Percentiles rank a stretch among this genome's conserved stretches.
These are phyloP conservation scores for Fusarium tjaetaba DNA, from an alignment of 2,329 filamentous ascomycete species.

Conservation along the genomic window DNA sequence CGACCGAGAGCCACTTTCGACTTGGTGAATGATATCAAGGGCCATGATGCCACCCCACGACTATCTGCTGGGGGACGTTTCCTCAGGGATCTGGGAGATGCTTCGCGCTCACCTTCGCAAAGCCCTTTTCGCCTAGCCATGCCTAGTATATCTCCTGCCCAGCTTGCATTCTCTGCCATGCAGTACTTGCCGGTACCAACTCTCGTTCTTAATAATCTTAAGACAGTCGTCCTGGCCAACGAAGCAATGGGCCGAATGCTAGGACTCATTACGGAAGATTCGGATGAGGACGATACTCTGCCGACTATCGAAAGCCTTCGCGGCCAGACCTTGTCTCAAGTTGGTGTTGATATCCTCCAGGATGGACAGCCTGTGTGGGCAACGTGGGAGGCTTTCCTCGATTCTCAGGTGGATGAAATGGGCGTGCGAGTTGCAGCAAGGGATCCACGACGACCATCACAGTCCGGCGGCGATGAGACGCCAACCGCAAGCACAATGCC, in stretches of 20 bases:
- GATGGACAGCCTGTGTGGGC: conserved; percentile 70
- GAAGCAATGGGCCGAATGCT: conserved; percentile 78
- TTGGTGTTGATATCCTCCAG: conserved; percentile 79
- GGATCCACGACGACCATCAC: conserved; percentile 33
- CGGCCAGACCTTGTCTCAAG: conserved; percentile 73
- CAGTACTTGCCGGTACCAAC: conserved; percentile 80
- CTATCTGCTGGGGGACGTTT: conserved; percentile 47
- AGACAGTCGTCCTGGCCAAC: conserved; percentile 78
- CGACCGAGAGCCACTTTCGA: conserved; percentile 34
- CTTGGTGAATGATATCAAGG: conserved; percentile 22
- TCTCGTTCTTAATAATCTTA: conserved; percentile 73
- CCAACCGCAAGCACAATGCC: conserved; percentile 46
- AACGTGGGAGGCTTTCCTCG: conserved; percentile 68
- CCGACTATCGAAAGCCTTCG: conserved; percentile 68
- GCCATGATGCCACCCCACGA: conserved; percentile 41
- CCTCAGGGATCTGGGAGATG: conserved; percentile 46
- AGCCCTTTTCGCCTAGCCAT: conserved; percentile 55
- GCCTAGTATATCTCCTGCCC: conserved; percentile 59
- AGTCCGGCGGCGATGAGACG: conserved; percentile 48
- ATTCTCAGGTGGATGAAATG: conserved; percentile 60
- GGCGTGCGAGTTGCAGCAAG: conserved; percentile 43
- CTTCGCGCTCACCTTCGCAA: conserved; percentile 49
- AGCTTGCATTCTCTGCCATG: conserved; percentile 73
- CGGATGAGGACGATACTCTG: conserved; percentile 53
- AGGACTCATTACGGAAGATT: conserved; percentile 61